phyloP scores from a whole-genome alignment of 495 filamentous ascomycete genomes.

The Aspergillus campestris region DNA sequence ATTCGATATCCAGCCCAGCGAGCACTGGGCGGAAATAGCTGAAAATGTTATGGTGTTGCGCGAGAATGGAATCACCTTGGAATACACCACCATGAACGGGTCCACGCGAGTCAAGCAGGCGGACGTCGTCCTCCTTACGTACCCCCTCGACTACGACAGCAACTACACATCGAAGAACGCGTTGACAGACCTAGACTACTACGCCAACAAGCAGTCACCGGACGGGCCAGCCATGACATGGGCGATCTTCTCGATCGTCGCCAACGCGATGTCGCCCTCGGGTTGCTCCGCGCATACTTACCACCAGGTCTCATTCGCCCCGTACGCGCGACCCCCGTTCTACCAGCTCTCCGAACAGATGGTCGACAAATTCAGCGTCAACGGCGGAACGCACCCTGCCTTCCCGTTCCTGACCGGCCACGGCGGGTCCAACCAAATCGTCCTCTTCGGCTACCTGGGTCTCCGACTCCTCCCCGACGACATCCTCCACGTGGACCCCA shows the following conservation, averaged over 20 bases:
- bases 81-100: slow-evolving; percentile 61
- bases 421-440: slow-evolving; percentile 55
- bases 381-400: slow-evolving; percentile 60
- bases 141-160: slow-evolving; percentile 44
- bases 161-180: slow-evolving; percentile 46
- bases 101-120: slow-evolving; percentile 56
- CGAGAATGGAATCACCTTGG: slow-evolving; percentile 57
- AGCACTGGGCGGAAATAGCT: slow-evolving; percentile 46
- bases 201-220: slow-evolving; percentile 53
- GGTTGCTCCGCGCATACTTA: slow-evolving; percentile 60
- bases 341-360: slow-evolving; percentile 60
- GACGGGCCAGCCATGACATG: slow-evolving; percentile 62
- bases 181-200: slow-evolving; percentile 52
- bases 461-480: slow-evolving; percentile 46
- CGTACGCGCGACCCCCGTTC: slow-evolving; percentile 43
- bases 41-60: slow-evolving; percentile 44
- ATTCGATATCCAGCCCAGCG: slow-evolving; percentile 43
- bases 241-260: slow-evolving; percentile 54
- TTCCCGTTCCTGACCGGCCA: slow-evolving; percentile 62
- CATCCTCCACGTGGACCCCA: slow-evolving; percentile 47
- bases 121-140: slow-evolving; percentile 54
- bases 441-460: slow-evolving; percentile 53
- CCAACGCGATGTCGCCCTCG: slow-evolving; percentile 47
- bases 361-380: slow-evolving; percentile 51
- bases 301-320: slow-evolving; percentile 50